Evolutionary conservation across 176 grass and related monocot species (phyloP).

Genomic region (Hordeum marinum): DNA sequence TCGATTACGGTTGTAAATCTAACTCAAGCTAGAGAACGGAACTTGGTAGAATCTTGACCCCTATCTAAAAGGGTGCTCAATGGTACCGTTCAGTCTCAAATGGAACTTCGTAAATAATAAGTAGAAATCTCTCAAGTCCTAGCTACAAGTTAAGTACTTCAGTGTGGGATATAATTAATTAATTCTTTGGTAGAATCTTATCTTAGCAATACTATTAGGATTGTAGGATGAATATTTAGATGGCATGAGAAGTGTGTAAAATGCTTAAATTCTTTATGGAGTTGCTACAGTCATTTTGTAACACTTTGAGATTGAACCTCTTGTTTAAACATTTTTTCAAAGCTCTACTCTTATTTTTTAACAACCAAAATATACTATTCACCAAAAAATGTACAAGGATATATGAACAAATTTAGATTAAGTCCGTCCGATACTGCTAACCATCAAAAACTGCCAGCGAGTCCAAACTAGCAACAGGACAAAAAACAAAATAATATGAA

Average conservation of each 20-base stretch:
- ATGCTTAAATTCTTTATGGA: neutral
- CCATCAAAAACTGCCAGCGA: conserved; percentile 4
- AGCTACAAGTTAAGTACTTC: neutral
- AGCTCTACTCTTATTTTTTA: neutral
- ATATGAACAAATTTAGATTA: neutral
- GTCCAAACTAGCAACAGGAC: conserved; percentile 24
- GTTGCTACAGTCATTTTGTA: neutral
- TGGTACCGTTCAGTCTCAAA: neutral
- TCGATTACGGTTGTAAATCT: neutral
- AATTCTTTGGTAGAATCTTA: neutral
- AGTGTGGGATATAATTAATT: neutral
- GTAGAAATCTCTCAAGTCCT: neutral
- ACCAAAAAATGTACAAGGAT: neutral
- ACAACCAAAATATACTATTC: neutral
- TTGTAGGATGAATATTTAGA: conserved; percentile 1
- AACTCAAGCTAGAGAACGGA: neutral
- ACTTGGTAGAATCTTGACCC: neutral
- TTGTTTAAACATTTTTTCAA: neutral
- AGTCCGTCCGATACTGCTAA: neutral
- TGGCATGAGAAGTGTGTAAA: neutral
- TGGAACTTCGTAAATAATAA: neutral
- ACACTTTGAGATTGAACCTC: neutral
- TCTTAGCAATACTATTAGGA: neutral
- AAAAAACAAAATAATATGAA: conserved; percentile 31
- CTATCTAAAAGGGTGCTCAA: neutral